These are phyloP conservation scores for Alnus rubra DNA, from an alignment of 306 rosid species.

Conservation along the genomic window DNA sequence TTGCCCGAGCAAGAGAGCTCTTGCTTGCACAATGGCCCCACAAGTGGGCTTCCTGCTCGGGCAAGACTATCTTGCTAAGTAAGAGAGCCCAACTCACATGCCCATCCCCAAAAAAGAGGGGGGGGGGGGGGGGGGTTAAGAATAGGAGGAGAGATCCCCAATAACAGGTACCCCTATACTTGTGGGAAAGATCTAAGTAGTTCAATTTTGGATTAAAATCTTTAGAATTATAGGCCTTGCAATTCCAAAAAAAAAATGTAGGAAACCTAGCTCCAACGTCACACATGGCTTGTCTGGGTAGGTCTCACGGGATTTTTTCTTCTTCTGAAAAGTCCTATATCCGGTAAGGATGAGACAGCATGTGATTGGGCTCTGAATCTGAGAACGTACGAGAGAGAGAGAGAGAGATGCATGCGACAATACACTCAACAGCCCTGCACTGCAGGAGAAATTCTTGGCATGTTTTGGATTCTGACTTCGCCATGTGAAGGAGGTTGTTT, in stretches of 20 bases:
- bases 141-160: too few species aligned
- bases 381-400: background rate
- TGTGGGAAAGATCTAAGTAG: too few species aligned
- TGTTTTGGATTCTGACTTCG: background rate
- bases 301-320: background rate
- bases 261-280: background rate
- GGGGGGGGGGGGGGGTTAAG: too few species aligned
- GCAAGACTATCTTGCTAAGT: too few species aligned
- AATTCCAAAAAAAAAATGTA: background rate
- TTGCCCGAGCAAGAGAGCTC: too few species aligned
- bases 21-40: too few species aligned
- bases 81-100: too few species aligned
- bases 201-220: too few species aligned
- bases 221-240: too few species aligned
- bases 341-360: background rate
- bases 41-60: too few species aligned
- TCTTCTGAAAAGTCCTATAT: background rate
- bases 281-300: conserved; percentile 8
- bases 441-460: background rate
- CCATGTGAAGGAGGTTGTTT: conserved; percentile 16
- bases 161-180: too few species aligned
- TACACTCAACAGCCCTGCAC: background rate
- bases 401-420: background rate
- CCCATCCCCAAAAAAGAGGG: too few species aligned
- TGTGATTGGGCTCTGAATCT: conserved; percentile 7